A percentile compares a stretch with the other conserved stretches of the same genome.
Conservation (phyloP, 176 grass and related monocot species). For the Oryza officinalis region DNA sequence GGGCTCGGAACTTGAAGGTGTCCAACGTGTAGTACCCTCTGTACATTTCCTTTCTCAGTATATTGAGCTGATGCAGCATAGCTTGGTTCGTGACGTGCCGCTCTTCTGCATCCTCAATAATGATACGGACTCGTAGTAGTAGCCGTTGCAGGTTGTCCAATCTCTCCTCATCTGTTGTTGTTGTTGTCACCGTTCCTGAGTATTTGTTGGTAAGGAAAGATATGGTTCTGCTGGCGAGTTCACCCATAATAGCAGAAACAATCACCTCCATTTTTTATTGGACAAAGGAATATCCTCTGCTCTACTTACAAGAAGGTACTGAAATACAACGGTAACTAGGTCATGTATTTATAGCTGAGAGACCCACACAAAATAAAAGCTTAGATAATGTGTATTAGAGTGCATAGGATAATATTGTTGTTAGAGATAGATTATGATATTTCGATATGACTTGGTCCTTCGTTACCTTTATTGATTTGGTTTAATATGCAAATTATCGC, state of each 20-base stretch:
- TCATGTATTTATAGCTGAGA: background rate
- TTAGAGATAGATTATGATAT: too few relatives aligned
- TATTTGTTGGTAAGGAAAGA: background rate
- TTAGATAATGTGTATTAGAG: background rate
- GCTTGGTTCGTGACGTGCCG: background rate
- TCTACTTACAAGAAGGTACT: background rate
- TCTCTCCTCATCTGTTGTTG: background rate
- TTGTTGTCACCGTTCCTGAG: background rate
- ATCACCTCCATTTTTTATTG: background rate
- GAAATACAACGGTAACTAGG: background rate
- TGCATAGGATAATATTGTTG: background rate
- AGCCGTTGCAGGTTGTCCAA: background rate
- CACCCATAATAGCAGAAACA: background rate
- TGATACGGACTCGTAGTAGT: background rate
- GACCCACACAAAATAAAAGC: background rate
- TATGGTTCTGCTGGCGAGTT: background rate
- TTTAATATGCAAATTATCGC: too few relatives aligned
- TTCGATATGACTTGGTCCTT: too few relatives aligned
- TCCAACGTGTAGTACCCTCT: background rate
- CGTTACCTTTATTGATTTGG: too few relatives aligned
- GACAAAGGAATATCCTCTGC: background rate
- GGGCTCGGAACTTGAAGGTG: background rate
- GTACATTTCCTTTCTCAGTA: background rate
- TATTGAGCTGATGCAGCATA: background rate
- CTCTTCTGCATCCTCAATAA: conserved; percentile 7